phyloP scores from a whole-genome alignment of 768 basidiomycete species.

The Leccinum disarticulatum region DNA sequence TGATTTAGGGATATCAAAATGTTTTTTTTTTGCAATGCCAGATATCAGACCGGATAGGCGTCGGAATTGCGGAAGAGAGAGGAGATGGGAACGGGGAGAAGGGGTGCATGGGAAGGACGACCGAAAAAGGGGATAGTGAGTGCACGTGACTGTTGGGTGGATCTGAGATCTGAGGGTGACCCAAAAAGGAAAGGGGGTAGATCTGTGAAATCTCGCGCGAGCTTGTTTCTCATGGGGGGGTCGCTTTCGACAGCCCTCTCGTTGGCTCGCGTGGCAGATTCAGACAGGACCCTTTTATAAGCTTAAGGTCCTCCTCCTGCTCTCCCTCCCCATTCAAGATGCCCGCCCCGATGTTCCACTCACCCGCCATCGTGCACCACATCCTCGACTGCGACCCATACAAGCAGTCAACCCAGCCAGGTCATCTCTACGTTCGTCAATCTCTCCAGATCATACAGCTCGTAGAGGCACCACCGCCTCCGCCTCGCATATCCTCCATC shows the following conservation, averaged over 20 bases:
- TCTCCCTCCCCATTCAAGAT: conserved; percentile 12
- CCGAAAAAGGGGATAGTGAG: conserved; percentile 18
- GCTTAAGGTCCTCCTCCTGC: conserved; percentile 9
- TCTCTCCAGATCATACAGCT: conserved; percentile 71
- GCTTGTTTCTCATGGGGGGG: conserved; percentile 22
- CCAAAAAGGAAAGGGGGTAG: background rate
- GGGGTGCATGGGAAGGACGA: conserved; percentile 15
- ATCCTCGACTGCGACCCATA: conserved; percentile 32
- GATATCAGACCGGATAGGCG: conserved; percentile 1
- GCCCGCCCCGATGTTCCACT: conserved; percentile 26
- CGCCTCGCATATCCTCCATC: conserved; percentile 39
- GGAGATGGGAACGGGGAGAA: conserved; percentile 18
- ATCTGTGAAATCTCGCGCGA: conserved; percentile 22
- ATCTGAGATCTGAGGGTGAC: conserved; percentile 23
- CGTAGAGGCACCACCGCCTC: conserved; percentile 59
- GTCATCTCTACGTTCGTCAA: conserved; percentile 47
- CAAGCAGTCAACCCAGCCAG: conserved; percentile 32
- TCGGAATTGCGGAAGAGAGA: conserved; percentile 12
- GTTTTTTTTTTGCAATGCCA: background rate
- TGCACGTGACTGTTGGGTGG: conserved; percentile 22
- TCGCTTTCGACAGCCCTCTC: conserved; percentile 8
- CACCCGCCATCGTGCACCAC: conserved; percentile 22
- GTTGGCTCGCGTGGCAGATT: conserved; percentile 30
- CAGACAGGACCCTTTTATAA: conserved; percentile 19
- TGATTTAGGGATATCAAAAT: conserved; percentile 6